Evolutionary conservation across 768 basidiomycete species (phyloP).

Genomic region (Mycena pura): DNA sequence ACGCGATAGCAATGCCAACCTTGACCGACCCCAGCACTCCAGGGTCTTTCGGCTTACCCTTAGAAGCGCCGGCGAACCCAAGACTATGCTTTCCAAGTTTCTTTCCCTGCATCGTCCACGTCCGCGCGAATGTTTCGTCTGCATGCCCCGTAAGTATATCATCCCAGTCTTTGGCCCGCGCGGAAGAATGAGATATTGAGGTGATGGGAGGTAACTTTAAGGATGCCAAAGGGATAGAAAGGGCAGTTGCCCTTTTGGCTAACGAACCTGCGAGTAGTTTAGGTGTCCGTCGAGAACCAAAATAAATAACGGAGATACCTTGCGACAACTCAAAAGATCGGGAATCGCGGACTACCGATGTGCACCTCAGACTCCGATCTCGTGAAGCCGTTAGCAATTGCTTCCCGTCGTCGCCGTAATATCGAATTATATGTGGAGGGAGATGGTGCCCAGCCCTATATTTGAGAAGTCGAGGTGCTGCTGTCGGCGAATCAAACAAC

Average conservation of each 20-base stretch:
- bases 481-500: slow-evolving; percentile 91
- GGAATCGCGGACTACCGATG: slow-evolving; percentile 93
- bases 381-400: slow-evolving; percentile 87
- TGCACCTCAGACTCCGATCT: slow-evolving; percentile 89
- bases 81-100: slow-evolving; percentile 79
- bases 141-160: slow-evolving; percentile 91
- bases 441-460: slow-evolving; percentile 91
- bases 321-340: slow-evolving; percentile 94
- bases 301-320: slow-evolving; percentile 50
- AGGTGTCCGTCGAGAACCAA: not conserved
- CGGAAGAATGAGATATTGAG: slow-evolving; percentile 77
- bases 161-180: slow-evolving; percentile 95
- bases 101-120: slow-evolving; percentile 89
- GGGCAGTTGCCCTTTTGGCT: slow-evolving; percentile 75
- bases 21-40: slow-evolving; percentile 68
- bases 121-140: slow-evolving; percentile 82
- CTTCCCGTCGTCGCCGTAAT: slow-evolving; percentile 98
- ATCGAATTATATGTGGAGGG: slow-evolving; percentile 90
- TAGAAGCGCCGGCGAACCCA: slow-evolving; percentile 57
- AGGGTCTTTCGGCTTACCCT: slow-evolving; percentile 55
- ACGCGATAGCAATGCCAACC: slow-evolving; percentile 45
- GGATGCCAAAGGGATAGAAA: slow-evolving; percentile 80
- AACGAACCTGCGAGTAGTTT: slow-evolving; percentile 69
- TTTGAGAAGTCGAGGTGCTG: slow-evolving; percentile 87
- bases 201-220: slow-evolving; percentile 87